These are phyloP conservation scores for Fraxinus greggii DNA, from an alignment of 305 asterid genomes.

Conservation along the genomic window DNA sequence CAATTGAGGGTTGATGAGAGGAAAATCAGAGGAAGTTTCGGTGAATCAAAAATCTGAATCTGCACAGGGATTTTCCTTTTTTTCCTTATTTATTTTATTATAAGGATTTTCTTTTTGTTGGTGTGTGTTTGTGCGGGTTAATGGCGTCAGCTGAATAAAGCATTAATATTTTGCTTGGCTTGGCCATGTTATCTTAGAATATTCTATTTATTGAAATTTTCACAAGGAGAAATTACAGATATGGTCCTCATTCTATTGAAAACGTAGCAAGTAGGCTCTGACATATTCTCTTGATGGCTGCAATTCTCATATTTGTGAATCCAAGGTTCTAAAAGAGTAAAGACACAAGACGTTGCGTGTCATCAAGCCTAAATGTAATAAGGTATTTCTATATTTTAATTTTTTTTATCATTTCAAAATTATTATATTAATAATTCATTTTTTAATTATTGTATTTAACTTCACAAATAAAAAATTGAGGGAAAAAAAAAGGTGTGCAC, in stretches of 20 bases:
- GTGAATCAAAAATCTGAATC: constrained; percentile 21
- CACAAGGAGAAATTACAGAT: neutral
- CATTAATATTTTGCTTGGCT: neutral
- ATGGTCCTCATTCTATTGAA: neutral
- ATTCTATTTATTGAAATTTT: neutral
- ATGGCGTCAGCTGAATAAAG: neutral
- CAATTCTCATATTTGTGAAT: neutral
- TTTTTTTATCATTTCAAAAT: neutral
- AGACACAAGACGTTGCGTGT: neutral
- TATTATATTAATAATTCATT: neutral
- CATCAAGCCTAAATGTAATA: neutral
- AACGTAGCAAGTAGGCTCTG: neutral
- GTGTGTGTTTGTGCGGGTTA: neutral
- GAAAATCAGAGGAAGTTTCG: constrained; percentile 17
- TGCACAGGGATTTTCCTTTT: constrained; percentile 15
- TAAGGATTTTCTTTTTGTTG: neutral
- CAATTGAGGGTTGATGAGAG: constrained; percentile 11
- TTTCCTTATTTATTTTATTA: neutral
- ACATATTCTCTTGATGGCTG: neutral
- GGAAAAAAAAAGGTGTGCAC: neutral
- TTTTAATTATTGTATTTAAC: too few relatives aligned
- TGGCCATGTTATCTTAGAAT: neutral
- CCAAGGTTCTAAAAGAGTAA: neutral
- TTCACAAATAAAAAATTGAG: neutral
- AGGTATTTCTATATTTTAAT: neutral